These are phyloP conservation scores for Aspergillus quadricinctus DNA, from an alignment of 2,329 filamentous ascomycete species.

Conservation along the genomic window DNA sequence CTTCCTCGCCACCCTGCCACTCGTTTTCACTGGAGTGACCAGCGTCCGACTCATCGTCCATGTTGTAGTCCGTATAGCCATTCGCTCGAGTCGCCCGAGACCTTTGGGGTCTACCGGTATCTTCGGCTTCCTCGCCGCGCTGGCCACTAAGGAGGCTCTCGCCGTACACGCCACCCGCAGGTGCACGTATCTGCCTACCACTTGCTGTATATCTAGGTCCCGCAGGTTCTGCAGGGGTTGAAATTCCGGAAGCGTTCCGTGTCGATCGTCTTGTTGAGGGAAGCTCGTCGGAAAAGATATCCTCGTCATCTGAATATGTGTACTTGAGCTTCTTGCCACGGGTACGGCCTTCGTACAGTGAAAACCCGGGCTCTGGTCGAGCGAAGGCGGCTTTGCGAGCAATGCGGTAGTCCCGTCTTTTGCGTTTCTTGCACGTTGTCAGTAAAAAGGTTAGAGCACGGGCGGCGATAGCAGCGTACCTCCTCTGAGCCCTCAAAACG, in stretches of 20 bases:
- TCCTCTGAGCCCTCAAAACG: slow-evolving; percentile 92
- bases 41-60: slow-evolving; percentile 61
- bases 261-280: slow-evolving; percentile 62
- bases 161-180: slow-evolving; percentile 53
- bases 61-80: slow-evolving; percentile 52
- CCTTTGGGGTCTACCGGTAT: slow-evolving; percentile 38
- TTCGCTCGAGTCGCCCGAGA: slow-evolving; percentile 26
- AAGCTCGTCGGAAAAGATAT: slow-evolving; percentile 58
- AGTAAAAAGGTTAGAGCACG: slow-evolving; percentile 6
- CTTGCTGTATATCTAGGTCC: slow-evolving; percentile 72
- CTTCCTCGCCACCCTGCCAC: slow-evolving; percentile 71
- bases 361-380: slow-evolving; percentile 82
- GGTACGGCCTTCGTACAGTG: slow-evolving; percentile 91
- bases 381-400: slow-evolving; percentile 82
- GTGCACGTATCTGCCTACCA: slow-evolving; percentile 69
- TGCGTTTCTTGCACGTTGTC: slow-evolving; percentile 65
- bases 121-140: slow-evolving; percentile 42
- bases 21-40: slow-evolving; percentile 60
- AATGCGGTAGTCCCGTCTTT: slow-evolving; percentile 84
- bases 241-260: slow-evolving; percentile 63
- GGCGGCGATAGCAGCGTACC: slow-evolving; percentile 46
- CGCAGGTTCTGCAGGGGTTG: slow-evolving; percentile 65
- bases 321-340: slow-evolving; percentile 95
- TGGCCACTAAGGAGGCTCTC: slow-evolving; percentile 55
- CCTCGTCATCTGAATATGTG: slow-evolving; percentile 88